Base-by-base conservation (phyloP, 1,284 basidiomycete genomes). In the Leccinum subrobustum region DNA sequence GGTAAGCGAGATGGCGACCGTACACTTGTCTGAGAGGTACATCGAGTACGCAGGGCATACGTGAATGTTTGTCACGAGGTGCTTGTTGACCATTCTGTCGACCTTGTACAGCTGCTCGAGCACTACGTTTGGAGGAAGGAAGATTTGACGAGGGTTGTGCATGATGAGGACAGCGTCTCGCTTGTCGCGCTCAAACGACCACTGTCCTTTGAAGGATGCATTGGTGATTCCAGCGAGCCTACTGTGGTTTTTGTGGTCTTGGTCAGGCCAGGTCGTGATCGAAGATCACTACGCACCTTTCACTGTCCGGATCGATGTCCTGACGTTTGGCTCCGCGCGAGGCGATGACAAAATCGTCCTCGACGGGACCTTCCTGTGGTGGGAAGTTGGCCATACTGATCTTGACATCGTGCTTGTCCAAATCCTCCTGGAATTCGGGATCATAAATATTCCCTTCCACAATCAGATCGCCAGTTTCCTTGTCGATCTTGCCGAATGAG, bases 401-500 rank as follows among this genome's bases (percentile, higher is more conserved):
- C 3, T 59, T 57, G 16, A 57, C 18, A 14, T 25, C 35, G 16
- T 62, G 56, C 33, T 56, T 64, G 42, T 67, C 59, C 14, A 72
- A 25, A 29, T 70, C 67, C 1, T 27, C 4, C 52, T 70, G 66
- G 51, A 72, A 74, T 1, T 56, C 54, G 0, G 58, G 12, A 29
- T 72, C 69, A 18, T 74, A 73, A n/a, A 75, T 58, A 18, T 69
- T 75, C 1, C 70, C 70, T 29, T 72, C 66, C 5, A 61, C 56
- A 1, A 57, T 29, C 2, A 75, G 42, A 7, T 63, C 55, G 1
- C 69, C 71, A 3, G 68, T 65, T 23, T 60, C 64, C 31, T 51
- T 63, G 48, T 75, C 59, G 37, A 75, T 8, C 3, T 20, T 59
- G 4, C 73, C 73, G 42, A 60, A 75, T 8, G 63, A 4, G 4